Percentiles rank a stretch among this genome's conserved stretches.
Evolutionary conservation across 305 asterid species (phyloP).

Genomic region (Fraxinus angustifolia): DNA sequence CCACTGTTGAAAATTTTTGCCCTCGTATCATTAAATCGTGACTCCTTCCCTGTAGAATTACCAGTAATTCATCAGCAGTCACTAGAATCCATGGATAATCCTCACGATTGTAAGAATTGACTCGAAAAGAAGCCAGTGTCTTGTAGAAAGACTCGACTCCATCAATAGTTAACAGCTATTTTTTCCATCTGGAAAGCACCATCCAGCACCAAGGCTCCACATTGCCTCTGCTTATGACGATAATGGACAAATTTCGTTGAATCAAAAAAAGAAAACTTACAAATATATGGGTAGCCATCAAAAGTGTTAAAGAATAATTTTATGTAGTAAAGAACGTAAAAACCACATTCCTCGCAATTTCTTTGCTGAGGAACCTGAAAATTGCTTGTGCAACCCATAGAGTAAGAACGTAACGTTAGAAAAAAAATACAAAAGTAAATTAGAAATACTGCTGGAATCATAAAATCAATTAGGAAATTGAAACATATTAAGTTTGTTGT

Average conservation of each 20-base stretch:
- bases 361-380: constrained; percentile 41
- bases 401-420: background rate
- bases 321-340: constrained; percentile 32
- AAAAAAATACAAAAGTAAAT: no score
- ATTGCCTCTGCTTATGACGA: background rate
- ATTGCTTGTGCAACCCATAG: background rate
- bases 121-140: constrained; percentile 23
- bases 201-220: background rate
- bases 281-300: constrained; percentile 34
- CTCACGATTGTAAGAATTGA: background rate
- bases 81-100: constrained; percentile 22
- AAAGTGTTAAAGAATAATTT: constrained; percentile 27
- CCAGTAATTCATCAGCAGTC: constrained; percentile 2
- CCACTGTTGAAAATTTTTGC: no score
- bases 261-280: constrained; percentile 24
- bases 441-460: no score
- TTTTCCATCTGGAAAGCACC: constrained; percentile 28
- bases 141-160: constrained; percentile 35
- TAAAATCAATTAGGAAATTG: no score
- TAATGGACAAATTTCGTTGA: background rate
- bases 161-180: constrained; percentile 6
- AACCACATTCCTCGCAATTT: constrained; percentile 43
- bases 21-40: no score
- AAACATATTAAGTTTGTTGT: no score
- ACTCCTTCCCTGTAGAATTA: background rate